phyloP scores from a whole-genome alignment of 208 protist genomes.

The Acanthamoeba culbertsoni region DNA sequence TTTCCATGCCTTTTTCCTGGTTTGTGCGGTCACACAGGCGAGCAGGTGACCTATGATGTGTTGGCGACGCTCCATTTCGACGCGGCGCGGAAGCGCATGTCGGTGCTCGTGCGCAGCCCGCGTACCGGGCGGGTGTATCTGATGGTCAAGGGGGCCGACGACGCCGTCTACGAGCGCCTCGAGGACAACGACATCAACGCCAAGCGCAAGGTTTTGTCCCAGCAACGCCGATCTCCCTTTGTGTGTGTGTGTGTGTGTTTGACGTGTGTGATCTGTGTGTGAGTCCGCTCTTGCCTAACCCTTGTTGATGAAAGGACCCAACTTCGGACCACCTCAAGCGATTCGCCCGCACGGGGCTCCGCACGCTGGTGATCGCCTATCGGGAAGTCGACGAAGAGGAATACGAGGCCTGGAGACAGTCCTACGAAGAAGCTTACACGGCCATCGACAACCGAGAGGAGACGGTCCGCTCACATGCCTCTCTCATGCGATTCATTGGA shows the following conservation, averaged over 20 bases:
- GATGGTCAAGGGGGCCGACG: not conserved
- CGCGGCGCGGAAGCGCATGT: conserved; percentile 68
- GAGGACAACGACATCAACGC: not conserved
- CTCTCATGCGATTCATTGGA: not conserved
- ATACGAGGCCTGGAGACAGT: not conserved
- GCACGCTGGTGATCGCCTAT: conserved; percentile 4
- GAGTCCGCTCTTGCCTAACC: not conserved
- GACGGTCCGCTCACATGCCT: conserved; percentile 55
- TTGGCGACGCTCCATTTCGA: conserved; percentile 19
- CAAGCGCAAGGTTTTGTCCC: not conserved
- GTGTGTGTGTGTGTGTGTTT: not conserved
- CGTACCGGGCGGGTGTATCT: not conserved
- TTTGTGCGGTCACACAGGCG: not conserved
- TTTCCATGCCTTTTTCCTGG: no score
- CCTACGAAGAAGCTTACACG: conserved; percentile 14
- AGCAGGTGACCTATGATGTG: not conserved
- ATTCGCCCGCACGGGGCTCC: conserved; percentile 64
- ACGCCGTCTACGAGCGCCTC: not conserved
- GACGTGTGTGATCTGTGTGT: not conserved
- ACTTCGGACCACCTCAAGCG: conserved; percentile 54
- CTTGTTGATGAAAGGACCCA: not conserved
- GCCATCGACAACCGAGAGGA: conserved; percentile 30
- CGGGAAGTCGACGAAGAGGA: not conserved
- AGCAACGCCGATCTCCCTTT: not conserved
- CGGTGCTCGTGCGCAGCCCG: conserved; percentile 68